Base-by-base conservation (phyloP, 352 stramenopile genomes). In the Phytophthora meadii region DNA sequence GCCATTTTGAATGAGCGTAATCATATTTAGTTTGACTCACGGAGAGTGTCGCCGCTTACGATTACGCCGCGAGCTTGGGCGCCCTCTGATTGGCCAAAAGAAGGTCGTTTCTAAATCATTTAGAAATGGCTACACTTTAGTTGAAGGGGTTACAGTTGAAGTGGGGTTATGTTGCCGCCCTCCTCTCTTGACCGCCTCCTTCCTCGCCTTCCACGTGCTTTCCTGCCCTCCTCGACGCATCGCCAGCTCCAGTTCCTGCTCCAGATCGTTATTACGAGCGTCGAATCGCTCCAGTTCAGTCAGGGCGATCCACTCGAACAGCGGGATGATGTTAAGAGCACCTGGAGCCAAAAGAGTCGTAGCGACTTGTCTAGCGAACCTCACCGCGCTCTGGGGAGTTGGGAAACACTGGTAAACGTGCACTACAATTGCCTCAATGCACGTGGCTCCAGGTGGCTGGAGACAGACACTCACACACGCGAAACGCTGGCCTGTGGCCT, bases 331-430 rank as follows among this genome's bases (percentile, higher is more conserved):
- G 50, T 68, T 84, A 37, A 93, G 60, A 2, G 76, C 53, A 22
- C 74, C 59, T 3, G 74, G 69, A 27, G 81, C 69, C 32, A 93
- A 68, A 19, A 81, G 74, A 3, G 75, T 69, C n/a, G 66, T 25
- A 1, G 65, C 66, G 39, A 87, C 82, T 58, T 92, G 81, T 47
- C 77, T 76, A 19, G 83, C 83, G 50, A 93, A 93, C 4, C 87
- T 82, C 54, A 90, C 71, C 3, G 87, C 84, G 32, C 87, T 95
- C 65, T 93, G 87, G 0, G 79, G 79, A 25, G 87, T 93, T 11
- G 87, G 85, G 25, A 92, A 92, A 50, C 82, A 92, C 52, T 95
- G 87, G 40, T 92, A 93, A 9, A 95, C 87, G 49, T 92, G 79
- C 10, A 95, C 74, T 14, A 67, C 63, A 8, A 92, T 77, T 30